A percentile compares a stretch with the other conserved stretches of the same genome.
Evolutionary conservation across 495 filamentous ascomycete species (phyloP).

Genomic region (Lasiosphaeria ovina): DNA sequence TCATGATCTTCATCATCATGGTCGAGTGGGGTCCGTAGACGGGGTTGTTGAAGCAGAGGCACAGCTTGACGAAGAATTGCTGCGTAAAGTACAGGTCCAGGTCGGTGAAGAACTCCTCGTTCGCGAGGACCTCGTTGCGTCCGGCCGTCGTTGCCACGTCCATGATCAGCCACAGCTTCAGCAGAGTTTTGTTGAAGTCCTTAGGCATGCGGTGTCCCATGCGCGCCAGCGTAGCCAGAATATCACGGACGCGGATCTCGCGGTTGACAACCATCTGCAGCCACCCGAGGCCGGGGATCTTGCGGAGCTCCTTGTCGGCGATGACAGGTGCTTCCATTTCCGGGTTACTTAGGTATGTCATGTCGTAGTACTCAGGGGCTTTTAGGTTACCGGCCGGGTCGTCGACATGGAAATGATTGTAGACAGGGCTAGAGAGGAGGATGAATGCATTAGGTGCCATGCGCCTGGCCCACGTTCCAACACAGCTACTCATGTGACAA

Average conservation of each 20-base stretch:
- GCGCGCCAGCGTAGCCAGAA: slow-evolving; percentile 51
- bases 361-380: slow-evolving; percentile 17
- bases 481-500: slow-evolving; percentile 39
- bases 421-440: slow-evolving; percentile 51
- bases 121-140: slow-evolving; percentile 51
- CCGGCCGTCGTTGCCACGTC: slow-evolving; percentile 52
- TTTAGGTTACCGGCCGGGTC: slow-evolving; percentile 42
- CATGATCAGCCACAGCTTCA: slow-evolving; percentile 67
- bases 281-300: slow-evolving; percentile 30
- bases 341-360: slow-evolving; percentile 13
- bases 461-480: slow-evolving; percentile 22
- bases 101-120: slow-evolving; percentile 47
- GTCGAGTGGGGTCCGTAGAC: slow-evolving; percentile 37
- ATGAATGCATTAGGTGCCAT: slow-evolving; percentile 41
- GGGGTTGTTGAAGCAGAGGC: slow-evolving; percentile 57
- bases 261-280: slow-evolving; percentile 30
- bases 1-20: slow-evolving; percentile 50
- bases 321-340: slow-evolving; percentile 10
- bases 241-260: slow-evolving; percentile 43
- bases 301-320: slow-evolving; percentile 16
- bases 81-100: slow-evolving; percentile 53
- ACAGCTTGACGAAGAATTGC: slow-evolving; percentile 61
- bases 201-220: slow-evolving; percentile 52
- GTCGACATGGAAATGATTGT: slow-evolving; percentile 41
- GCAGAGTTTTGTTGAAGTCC: slow-evolving; percentile 42